Base-by-base conservation (phyloP, 768 basidiomycete genomes). In the Strobilomyces echinocephalus region DNA sequence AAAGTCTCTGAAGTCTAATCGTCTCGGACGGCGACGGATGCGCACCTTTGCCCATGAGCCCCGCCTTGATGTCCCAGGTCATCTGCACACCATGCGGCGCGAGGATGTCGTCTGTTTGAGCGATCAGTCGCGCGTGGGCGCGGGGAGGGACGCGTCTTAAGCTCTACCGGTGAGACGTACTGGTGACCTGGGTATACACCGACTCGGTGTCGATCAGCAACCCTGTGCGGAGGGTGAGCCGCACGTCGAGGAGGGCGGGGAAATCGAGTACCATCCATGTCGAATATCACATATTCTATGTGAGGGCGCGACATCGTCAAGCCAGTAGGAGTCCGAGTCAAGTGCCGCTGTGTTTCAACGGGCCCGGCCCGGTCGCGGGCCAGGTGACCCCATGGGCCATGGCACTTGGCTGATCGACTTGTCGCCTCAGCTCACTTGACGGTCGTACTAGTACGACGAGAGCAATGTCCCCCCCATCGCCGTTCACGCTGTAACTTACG, bases 1-100 rank as follows among this genome's bases (percentile, higher is more conserved):
- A 8, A 8, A 8, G 16, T 24, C 24, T 24, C 24, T 2, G 24
- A 4, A 2, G n/a, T 43, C 21, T 35, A 26, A 39, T 36, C 21
- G 31, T 11, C 31, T n/a, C 16, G 24, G 38, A 40, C 26, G 42
- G 21, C 28, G 46, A 20, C 7, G 15, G 6, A 16, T 12, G 20
- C 76, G 50, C 45, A 89, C 90, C 81, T 75, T 87, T 88, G 50
- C 91, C 91, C 91, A 92, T 93, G 53, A 87, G 80, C 0, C 85
- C 87, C n/a, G 87, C 84, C 64, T 92, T 91, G 53, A 92, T 89
- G 52, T 88, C 85, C 89, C 89, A 91, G 4, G 87, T 88, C 85
- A 93, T 88, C 57, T 80, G 71, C 56, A 82, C 84, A 26, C 88
- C 89, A 62, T 86, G 84, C 11, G 74, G 76, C 16, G 75, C 80